These are phyloP conservation scores for Pichia manshurica DNA, from an alignment of 805 yeast genomes.

Conservation along the genomic window DNA sequence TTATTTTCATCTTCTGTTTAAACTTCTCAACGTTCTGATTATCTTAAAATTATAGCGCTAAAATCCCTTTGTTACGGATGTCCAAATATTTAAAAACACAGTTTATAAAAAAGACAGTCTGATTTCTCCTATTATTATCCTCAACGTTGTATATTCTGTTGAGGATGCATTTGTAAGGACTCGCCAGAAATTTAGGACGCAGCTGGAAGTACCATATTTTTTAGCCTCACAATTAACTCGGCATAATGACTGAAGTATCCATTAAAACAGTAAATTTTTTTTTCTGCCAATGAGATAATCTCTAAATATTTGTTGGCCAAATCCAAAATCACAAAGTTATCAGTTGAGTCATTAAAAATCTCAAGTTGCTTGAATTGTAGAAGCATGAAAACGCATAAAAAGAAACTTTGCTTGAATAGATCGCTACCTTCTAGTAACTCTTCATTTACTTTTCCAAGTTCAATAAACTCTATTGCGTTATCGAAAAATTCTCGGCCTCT, in stretches of 20 bases:
- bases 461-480: not conserved
- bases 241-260: slow-evolving; percentile 3
- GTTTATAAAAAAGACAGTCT: no score
- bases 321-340: not conserved
- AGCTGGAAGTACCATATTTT: not conserved
- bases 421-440: slow-evolving; percentile 4
- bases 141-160: no score
- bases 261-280: slow-evolving; percentile 4
- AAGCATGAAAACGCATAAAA: slow-evolving; percentile 7
- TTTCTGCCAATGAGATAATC: not conserved
- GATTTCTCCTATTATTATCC: no score
- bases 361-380: slow-evolving; percentile 8
- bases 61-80: no score
- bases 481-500: slow-evolving; percentile 3
- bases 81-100: no score
- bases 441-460: slow-evolving; percentile 1
- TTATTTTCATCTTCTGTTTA: no score
- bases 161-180: no score
- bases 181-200: no score
- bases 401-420: slow-evolving; percentile 3
- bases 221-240: slow-evolving; percentile 6
- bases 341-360: slow-evolving; percentile 3
- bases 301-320: slow-evolving; percentile 1
- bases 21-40: no score
- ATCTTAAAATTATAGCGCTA: no score